A percentile compares a stretch with the other conserved stretches of the same genome.
Evolutionary conservation across 306 rosid genomes (phyloP).

Genomic region (Gynostemma pentaphyllum): DNA sequence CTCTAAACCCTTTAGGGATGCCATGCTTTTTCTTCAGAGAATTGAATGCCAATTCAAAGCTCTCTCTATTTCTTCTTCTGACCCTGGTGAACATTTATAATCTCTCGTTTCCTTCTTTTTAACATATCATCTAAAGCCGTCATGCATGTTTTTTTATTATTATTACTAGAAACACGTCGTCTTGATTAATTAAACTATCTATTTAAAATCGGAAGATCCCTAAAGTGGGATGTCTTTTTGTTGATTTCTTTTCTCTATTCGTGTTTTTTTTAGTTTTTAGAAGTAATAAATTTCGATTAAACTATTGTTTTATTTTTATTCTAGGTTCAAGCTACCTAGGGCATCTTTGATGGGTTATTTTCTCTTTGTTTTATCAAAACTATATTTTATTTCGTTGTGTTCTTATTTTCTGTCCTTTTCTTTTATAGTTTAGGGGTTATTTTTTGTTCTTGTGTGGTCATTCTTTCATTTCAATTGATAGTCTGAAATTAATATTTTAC

Average conservation of each 20-base stretch:
- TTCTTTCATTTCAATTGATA: too few species aligned
- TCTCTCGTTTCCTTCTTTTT: not conserved
- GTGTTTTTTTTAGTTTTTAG: not conserved
- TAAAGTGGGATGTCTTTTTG: not conserved
- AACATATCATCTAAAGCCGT: not conserved
- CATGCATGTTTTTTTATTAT: not conserved
- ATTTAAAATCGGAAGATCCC: not conserved
- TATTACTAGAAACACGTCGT: not conserved
- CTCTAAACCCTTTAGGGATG: conserved; percentile 86
- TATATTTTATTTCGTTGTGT: too few species aligned
- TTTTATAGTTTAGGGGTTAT: too few species aligned
- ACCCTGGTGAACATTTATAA: conserved; percentile 38
- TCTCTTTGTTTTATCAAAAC: too few species aligned
- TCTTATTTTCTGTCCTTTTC: too few species aligned
- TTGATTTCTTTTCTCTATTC: not conserved
- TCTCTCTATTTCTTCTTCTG: conserved; percentile 53
- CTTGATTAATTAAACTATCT: not conserved
- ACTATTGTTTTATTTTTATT: too few species aligned
- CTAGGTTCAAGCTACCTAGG: not conserved
- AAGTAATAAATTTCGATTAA: not conserved
- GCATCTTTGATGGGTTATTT: not conserved
- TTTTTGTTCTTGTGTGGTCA: too few species aligned
- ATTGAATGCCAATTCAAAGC: conserved; percentile 76
- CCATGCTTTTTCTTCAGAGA: conserved; percentile 77
- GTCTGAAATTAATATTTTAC: too few species aligned